Conservation (phyloP, 352 stramenopile genomes). For the Achlya hypogyna region DNA sequence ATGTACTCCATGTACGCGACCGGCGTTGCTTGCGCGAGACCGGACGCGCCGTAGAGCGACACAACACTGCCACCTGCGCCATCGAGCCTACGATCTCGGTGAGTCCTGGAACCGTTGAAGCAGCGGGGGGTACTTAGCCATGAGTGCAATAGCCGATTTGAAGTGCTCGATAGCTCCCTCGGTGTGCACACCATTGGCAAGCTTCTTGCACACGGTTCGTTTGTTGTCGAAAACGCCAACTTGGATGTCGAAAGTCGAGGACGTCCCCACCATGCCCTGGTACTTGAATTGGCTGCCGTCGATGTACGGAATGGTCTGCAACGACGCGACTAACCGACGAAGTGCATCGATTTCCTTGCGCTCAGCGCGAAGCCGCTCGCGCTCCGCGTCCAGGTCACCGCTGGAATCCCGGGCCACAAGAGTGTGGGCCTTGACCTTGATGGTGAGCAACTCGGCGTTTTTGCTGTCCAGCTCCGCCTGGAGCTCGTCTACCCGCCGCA, state of each 20-base stretch:
- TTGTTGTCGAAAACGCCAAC: background rate
- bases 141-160: background rate
- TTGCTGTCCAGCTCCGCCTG: background rate
- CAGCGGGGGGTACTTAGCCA: background rate
- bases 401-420: too few species aligned
- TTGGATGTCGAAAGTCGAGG: background rate
- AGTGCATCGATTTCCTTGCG: background rate
- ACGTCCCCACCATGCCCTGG: background rate
- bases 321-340: background rate
- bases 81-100: background rate
- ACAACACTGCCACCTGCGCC: background rate
- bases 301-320: conserved; percentile 1
- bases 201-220: background rate
- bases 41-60: background rate
- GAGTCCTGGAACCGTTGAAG: background rate
- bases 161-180: background rate
- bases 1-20: conserved; percentile 18
- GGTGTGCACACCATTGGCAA: background rate
- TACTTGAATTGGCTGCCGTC: background rate
- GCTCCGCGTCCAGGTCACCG: background rate
- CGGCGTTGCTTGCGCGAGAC: background rate
- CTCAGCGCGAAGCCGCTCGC: background rate
- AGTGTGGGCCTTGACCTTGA: too few species aligned
- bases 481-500: background rate
- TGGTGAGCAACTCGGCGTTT: too few species aligned